Evolutionary conservation across 73 alveolate genomes (phyloP).

Genomic region (Symbiodinium pilosum): DNA sequence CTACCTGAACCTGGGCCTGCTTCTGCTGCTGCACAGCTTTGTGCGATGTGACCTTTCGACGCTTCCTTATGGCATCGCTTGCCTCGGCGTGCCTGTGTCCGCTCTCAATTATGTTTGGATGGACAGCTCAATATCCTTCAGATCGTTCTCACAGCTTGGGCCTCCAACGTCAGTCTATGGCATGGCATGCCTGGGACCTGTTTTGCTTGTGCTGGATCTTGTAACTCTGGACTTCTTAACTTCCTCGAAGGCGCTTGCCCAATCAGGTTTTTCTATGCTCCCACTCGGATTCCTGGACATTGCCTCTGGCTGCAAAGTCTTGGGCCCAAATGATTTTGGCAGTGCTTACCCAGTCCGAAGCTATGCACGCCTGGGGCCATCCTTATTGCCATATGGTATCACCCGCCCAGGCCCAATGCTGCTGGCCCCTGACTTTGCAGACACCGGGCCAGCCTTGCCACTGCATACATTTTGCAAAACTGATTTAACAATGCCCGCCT

Average conservation of each 20-base stretch:
- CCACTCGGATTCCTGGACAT: constrained; percentile 32
- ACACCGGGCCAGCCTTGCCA: neutral
- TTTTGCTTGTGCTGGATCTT: constrained; percentile 28
- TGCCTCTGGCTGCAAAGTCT: constrained; percentile 43
- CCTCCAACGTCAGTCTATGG: constrained; percentile 22
- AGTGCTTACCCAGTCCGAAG: constrained; percentile 66
- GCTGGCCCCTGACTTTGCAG: constrained; percentile 15
- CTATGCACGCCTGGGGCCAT: constrained; percentile 16
- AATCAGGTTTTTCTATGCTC: neutral
- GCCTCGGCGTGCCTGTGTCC: neutral
- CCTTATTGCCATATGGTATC: constrained; percentile 26
- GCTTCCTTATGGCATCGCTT: constrained; percentile 47
- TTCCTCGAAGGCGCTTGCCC: constrained; percentile 27
- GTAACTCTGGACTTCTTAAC: constrained; percentile 35
- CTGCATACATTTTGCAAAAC: neutral
- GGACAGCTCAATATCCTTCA: constrained; percentile 16
- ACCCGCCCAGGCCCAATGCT: neutral
- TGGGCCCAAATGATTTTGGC: constrained; percentile 64
- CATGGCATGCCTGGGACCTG: constrained; percentile 43
- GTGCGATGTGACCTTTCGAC: constrained; percentile 13
- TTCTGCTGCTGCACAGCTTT: constrained; percentile 16
- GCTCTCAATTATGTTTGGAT: constrained; percentile 11
- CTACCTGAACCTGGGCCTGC: constrained; percentile 21
- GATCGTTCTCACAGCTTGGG: constrained; percentile 25
- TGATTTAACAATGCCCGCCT: neutral